Conservation (phyloP, 2,329 filamentous ascomycete genomes). For the Dactylella cylindrospora region DNA sequence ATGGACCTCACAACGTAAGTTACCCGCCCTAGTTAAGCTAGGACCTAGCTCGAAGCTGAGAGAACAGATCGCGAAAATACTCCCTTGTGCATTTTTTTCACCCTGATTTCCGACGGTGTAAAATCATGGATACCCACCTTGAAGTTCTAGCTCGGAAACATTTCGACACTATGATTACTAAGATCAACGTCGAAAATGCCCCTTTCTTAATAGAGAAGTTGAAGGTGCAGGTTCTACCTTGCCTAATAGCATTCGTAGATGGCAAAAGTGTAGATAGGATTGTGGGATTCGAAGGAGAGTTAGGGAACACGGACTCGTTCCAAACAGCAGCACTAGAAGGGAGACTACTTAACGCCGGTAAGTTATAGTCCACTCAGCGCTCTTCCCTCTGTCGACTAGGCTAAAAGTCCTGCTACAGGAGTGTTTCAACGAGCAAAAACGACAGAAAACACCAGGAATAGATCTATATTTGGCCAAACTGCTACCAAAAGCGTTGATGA, state of each 20-base stretch:
- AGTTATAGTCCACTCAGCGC: not conserved
- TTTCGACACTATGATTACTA: constrained; percentile 62
- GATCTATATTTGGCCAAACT: constrained; percentile 39
- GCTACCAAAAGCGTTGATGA: constrained; percentile 25
- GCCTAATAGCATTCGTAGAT: constrained; percentile 61
- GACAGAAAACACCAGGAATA: constrained; percentile 26
- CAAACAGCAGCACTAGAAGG: constrained; percentile 60
- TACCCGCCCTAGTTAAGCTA: too few relatives aligned
- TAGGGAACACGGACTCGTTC: constrained; percentile 60
- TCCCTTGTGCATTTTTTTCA: constrained; percentile 54
- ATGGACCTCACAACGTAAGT: constrained; percentile 56
- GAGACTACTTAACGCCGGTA: constrained; percentile 56
- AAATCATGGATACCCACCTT: constrained; percentile 54
- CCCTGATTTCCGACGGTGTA: constrained; percentile 53
- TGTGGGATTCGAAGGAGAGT: constrained; percentile 61
- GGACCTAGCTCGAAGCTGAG: too few relatives aligned
- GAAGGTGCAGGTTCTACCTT: constrained; percentile 62
- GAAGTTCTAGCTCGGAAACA: constrained; percentile 59
- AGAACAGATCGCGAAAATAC: constrained; percentile 49
- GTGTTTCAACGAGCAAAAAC: constrained; percentile 43
- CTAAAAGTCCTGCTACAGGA: constrained; percentile 10
- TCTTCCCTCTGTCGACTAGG: not conserved
- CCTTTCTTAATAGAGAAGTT: constrained; percentile 63
- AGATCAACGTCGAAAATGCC: constrained; percentile 63
- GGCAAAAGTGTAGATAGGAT: constrained; percentile 61